Percentiles rank a stretch among this genome's conserved stretches.
Conservation (phyloP, 1,284 basidiomycete genomes). For the Heterobasidion annosum region DNA sequence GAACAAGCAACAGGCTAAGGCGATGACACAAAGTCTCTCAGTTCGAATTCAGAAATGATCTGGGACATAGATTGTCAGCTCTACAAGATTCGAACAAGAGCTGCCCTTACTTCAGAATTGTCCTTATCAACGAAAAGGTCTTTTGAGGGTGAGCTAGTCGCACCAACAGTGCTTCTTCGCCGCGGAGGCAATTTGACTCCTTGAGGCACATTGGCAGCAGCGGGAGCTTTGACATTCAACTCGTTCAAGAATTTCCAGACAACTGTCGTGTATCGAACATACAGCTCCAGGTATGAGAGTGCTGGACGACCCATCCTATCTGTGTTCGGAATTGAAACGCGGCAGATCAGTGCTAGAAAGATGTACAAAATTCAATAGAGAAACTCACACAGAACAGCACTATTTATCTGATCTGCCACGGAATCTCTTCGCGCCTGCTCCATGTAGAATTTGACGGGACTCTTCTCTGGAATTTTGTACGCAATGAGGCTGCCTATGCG, state of each 20-base stretch:
- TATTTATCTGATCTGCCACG: constrained; percentile 80
- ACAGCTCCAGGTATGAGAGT: constrained; percentile 53
- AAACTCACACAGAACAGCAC: constrained; percentile 70
- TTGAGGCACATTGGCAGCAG: constrained; percentile 32
- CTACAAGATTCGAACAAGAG: neutral
- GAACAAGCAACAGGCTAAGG: neutral
- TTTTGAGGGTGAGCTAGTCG: constrained; percentile 2
- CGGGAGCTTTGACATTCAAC: constrained; percentile 33
- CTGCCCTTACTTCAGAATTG: constrained; percentile 3
- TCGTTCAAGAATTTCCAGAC: constrained; percentile 50
- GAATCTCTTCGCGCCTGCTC: constrained; percentile 64
- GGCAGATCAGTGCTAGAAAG: too few relatives aligned
- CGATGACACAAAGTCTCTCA: neutral
- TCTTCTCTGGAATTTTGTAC: constrained; percentile 66
- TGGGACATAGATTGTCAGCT: neutral
- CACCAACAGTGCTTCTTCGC: neutral
- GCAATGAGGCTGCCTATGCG: constrained; percentile 71
- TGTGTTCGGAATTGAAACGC: constrained; percentile 15
- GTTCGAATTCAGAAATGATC: neutral
- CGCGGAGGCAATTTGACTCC: constrained; percentile 19
- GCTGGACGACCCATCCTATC: constrained; percentile 41
- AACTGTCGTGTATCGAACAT: constrained; percentile 48
- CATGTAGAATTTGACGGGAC: constrained; percentile 62
- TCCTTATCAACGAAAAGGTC: constrained; percentile 4
- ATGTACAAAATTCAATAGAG: too few relatives aligned